Evolutionary conservation across 306 rosid species (phyloP).

Genomic region (Aeschynomene evenia): DNA sequence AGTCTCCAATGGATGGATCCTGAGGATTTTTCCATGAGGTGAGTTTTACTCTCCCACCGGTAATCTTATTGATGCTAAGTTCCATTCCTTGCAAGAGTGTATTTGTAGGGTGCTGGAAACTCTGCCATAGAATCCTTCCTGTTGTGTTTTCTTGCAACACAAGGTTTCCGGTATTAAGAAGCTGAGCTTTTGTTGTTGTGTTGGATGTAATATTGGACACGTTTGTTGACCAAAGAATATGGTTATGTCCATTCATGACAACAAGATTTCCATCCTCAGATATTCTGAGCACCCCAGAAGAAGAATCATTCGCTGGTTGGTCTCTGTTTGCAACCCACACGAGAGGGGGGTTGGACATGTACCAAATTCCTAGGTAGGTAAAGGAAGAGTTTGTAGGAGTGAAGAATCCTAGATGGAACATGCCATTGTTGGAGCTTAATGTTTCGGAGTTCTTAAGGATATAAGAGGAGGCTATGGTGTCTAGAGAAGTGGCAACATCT

Average conservation of each 20-base stretch:
- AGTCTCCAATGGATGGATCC: conserved; percentile 38
- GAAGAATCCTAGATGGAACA: conserved; percentile 42
- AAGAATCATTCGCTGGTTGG: conserved; percentile 17
- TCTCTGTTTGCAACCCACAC: conserved; percentile 44
- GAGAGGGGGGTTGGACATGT: not conserved
- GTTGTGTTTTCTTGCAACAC: conserved; percentile 21
- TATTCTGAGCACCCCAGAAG: conserved; percentile 20
- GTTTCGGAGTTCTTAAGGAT: not conserved
- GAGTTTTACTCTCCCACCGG: not conserved
- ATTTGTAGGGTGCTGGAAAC: conserved; percentile 35
- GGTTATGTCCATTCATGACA: conserved; percentile 19
- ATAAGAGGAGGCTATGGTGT: not conserved
- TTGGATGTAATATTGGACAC: conserved; percentile 5
- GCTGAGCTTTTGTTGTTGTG: not conserved
- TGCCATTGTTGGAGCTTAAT: not conserved
- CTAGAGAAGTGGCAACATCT: not conserved
- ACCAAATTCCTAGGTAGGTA: conserved; percentile 40
- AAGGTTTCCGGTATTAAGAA: conserved; percentile 30
- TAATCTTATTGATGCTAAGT: not conserved
- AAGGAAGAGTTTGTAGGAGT: conserved; percentile 22
- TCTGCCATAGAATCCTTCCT: conserved; percentile 27
- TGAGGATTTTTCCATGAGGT: not conserved
- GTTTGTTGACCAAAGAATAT: conserved; percentile 33
- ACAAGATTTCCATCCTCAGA: conserved; percentile 29
- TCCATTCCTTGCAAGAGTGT: conserved; percentile 18